Conservation (phyloP, 805 yeast species). For the Candida sphagnicola region DNA sequence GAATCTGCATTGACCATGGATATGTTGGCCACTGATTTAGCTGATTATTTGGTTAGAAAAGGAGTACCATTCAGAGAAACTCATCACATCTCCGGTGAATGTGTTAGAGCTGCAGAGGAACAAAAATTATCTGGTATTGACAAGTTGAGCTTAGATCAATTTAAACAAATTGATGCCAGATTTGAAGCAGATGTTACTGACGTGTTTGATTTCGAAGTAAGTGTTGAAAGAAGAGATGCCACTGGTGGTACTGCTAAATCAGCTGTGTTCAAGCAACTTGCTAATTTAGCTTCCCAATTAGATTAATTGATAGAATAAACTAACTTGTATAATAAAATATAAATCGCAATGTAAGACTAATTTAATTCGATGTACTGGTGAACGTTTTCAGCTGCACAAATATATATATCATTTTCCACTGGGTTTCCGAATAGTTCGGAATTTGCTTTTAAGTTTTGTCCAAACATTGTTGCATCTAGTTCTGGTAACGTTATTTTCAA, state of each 20-base stretch:
- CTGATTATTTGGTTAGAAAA: conserved; percentile 94
- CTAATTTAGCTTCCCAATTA: conserved; percentile 17
- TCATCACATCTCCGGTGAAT: conserved; percentile 97
- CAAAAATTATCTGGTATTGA: conserved; percentile 78
- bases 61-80: conserved; percentile 99
- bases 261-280: conserved; percentile 79
- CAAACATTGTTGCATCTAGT: no score
- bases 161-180: conserved; percentile 72
- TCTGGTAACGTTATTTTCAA: no score
- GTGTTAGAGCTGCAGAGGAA: conserved; percentile 89
- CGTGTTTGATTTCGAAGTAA: conserved; percentile 87
- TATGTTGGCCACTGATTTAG: conserved; percentile 98
- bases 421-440: no score
- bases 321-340: neutral
- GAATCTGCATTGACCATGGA: conserved; percentile 91
- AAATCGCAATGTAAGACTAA: neutral
- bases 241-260: conserved; percentile 95
- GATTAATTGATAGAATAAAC: neutral
- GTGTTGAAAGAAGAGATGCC: conserved; percentile 95
- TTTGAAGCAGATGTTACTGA: conserved; percentile 76
- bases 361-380: no score
- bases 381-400: no score
- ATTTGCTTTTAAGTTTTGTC: no score
- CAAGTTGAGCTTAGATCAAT: conserved; percentile 71
- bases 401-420: no score